These are phyloP conservation scores for Melanopsichium pennsylvanicum DNA, from an alignment of 1,284 basidiomycete genomes.

Conservation along the genomic window DNA sequence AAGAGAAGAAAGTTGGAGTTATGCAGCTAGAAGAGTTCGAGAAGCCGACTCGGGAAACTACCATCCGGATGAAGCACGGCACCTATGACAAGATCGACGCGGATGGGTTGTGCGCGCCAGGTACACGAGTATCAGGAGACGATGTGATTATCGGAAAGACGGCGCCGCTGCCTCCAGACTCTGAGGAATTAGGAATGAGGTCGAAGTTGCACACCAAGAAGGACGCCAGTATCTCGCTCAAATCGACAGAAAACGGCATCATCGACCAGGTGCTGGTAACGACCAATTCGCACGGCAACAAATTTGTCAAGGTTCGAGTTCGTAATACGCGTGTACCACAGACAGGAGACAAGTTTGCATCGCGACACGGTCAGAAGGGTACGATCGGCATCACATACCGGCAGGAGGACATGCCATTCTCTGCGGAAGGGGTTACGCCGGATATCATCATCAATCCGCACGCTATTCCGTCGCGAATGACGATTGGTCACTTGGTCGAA, in stretches of 20 bases:
- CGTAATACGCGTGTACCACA: constrained; percentile 94
- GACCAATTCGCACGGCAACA: constrained; percentile 92
- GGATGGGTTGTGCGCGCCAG: constrained; percentile 93
- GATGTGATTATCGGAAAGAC: constrained; percentile 99
- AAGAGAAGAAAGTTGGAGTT: constrained; percentile 95
- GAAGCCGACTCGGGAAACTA: constrained; percentile 91
- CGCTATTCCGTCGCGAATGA: constrained; percentile 99
- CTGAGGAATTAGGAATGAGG: constrained; percentile 94
- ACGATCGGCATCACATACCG: constrained; percentile 99
- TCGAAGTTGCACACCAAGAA: constrained; percentile 87
- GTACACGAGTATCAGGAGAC: constrained; percentile 92
- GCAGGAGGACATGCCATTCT: constrained; percentile 99
- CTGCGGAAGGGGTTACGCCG: constrained; percentile 91
- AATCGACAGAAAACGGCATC: constrained; percentile 96
- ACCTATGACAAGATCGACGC: constrained; percentile 98
- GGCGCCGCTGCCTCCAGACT: constrained; percentile 93
- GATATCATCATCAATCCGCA: constrained; percentile 99
- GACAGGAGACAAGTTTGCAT: constrained; percentile 99
- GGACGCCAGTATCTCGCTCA: constrained; percentile 95
- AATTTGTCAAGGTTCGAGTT: constrained; percentile 98
- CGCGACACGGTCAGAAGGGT: constrained; percentile 98
- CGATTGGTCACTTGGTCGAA: constrained; percentile 98
- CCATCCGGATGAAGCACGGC: constrained; percentile 95
- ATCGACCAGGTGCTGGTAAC: constrained; percentile 97
- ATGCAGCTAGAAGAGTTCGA: constrained; percentile 87